phyloP scores from a whole-genome alignment of 2,329 filamentous ascomycete genomes.

The Claviceps maximensis region DNA sequence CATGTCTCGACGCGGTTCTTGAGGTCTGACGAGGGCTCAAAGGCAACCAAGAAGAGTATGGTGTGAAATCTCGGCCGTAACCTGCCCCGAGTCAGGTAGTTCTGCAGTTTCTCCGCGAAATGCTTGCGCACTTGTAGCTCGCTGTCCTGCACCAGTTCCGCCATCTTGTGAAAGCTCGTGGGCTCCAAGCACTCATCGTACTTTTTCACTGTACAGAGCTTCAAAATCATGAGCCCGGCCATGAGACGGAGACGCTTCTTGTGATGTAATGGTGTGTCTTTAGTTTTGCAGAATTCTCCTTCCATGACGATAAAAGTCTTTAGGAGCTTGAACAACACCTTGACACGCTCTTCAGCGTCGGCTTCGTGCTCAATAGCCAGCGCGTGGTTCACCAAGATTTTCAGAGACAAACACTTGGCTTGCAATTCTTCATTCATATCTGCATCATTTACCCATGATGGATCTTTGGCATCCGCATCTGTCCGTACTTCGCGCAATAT shows the following conservation, averaged over 20 bases:
- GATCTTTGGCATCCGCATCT: constrained; percentile 41
- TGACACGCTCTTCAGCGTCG: constrained; percentile 44
- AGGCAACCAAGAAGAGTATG: constrained; percentile 79
- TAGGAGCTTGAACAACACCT: constrained; percentile 64
- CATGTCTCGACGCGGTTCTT: constrained; percentile 71
- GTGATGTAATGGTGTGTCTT: constrained; percentile 64
- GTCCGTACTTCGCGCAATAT: constrained; percentile 59
- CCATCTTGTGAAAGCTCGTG: constrained; percentile 66
- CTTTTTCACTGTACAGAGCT: constrained; percentile 64
- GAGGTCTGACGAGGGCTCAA: constrained; percentile 66
- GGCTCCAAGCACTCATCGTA: constrained; percentile 66
- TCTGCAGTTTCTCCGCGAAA: constrained; percentile 79
- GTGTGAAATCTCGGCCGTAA: constrained; percentile 72
- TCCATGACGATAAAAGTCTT: constrained; percentile 61
- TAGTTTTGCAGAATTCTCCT: constrained; percentile 67
- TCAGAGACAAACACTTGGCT: constrained; percentile 73
- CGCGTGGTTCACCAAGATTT: constrained; percentile 74
- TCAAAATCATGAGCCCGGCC: constrained; percentile 69
- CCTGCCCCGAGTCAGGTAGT: constrained; percentile 65
- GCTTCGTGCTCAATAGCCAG: constrained; percentile 43
- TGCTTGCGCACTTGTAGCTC: constrained; percentile 59
- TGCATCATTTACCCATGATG: constrained; percentile 54
- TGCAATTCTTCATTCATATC: constrained; percentile 67
- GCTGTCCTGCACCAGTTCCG: constrained; percentile 68
- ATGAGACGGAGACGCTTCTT: constrained; percentile 68